phyloP scores from a whole-genome alignment of 495 filamentous ascomycete species.

The Aspergillus steynii region DNA sequence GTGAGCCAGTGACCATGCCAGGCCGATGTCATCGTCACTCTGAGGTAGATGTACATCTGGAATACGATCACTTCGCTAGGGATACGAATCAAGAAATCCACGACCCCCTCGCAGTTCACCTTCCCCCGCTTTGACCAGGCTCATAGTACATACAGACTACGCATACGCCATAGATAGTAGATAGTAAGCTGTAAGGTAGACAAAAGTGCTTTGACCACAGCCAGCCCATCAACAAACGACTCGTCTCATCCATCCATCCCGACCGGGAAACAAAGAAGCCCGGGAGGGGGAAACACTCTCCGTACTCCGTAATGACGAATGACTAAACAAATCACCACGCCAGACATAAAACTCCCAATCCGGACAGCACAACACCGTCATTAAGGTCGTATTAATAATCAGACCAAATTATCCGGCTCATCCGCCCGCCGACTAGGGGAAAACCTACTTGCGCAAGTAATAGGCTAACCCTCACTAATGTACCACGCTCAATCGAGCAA shows the following conservation, averaged over 20 bases:
- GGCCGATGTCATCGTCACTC: too few species aligned
- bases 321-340: too few species aligned
- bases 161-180: too few species aligned
- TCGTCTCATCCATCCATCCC: too few species aligned
- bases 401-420: background rate
- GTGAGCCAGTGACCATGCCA: too few species aligned
- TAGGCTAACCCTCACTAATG: slow-evolving; percentile 1
- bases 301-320: too few species aligned
- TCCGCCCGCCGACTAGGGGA: background rate
- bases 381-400: slow-evolving; percentile 4
- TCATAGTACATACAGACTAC: background rate
- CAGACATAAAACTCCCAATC: background rate
- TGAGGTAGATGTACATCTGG: too few species aligned
- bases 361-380: background rate
- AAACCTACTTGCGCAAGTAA: background rate
- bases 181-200: too few species aligned
- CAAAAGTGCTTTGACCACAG: too few species aligned
- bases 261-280: background rate
- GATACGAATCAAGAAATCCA: background rate
- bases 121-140: background rate
- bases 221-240: background rate
- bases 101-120: background rate
- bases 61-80: background rate
- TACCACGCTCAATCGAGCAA: slow-evolving; percentile 15
- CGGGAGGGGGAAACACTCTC: too few species aligned